Base-by-base conservation (phyloP, 768 basidiomycete genomes). In the Tricholoma terreum region DNA sequence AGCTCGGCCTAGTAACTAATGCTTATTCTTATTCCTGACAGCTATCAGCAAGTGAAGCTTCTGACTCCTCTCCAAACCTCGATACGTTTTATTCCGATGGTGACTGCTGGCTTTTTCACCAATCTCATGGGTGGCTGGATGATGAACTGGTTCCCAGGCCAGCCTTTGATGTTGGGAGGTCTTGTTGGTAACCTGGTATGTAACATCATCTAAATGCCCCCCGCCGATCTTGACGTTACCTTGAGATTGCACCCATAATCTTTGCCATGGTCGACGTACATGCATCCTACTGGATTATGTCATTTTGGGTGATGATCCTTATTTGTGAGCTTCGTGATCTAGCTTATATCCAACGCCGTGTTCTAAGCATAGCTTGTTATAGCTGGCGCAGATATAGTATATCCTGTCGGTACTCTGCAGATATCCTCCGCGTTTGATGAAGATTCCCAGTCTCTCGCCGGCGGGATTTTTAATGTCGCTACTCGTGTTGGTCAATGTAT, bases 241-340 rank as follows among this genome's bases (percentile, higher is more conserved):
- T 15, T 19, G 34, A 35, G 34, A 15, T 52, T 34, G 50, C 50
- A 22, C 34, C 50, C 34, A 21, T 36, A 35, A 36, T 21, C 4
- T 52, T 52, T 52, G 45, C 45, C 9, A 21, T 48, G 22, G 30
- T 36, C 50, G 9, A 52, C 17, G 35, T 52, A 11, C 31, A 52
- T 36, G 34, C 24, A 19, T 52, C 50, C 17, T 52, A 52, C 15
- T 52, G 50, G 50, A 27, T 48, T n/a, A 52, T 52, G 19, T 36
- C 50, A 36, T 52, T 52, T 27, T 52, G 50, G 50, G 50, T 52
- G 11, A 36, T 52, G 50, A 52, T 52, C 4, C 50, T 52, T 38
- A 38, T 36, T n/a, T 19, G 50, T 52, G 34, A 34, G 50, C 36
- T 5, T 12, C n/a, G 1, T 35, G 6, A 40, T 36, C n/a, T 17